Base-by-base conservation (phyloP, 352 stramenopile genomes). In the Phytophthora chlamydospora region DNA sequence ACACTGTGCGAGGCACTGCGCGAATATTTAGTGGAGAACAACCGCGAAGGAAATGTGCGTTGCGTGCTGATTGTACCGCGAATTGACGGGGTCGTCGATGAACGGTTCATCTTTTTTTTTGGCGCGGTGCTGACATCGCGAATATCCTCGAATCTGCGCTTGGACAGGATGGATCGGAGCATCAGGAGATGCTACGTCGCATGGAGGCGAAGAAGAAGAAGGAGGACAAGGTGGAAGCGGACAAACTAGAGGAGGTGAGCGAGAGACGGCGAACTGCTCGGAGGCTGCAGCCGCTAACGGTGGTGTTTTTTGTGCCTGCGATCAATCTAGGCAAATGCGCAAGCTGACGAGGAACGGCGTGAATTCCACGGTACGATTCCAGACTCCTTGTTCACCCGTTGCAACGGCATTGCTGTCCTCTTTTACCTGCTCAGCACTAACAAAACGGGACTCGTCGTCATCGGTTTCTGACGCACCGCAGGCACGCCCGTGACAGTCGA, bases 1-100 rank as follows among this genome's bases (percentile, higher is more conserved):
- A 93, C 83, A 45, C 50, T 96, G 32, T 89, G 80, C 55, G 87
- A 96, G 70, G 85, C 84, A 1, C 68, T 93, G 39, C 80, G 85
- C 32, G 87, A 94, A 71, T 96, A 93, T 70, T 75, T 96, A 58
- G 70, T 96, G 36, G 85, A 96, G 62, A 91, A 96, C 76, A 96
- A 96, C 69, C 76, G 83, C 34, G 75, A 91, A 61, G 87, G 83
- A 67, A 90, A 94, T 48, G 84, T 91, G 69, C 47, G 78, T 48
- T 76, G 24, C 16, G 4, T n/a, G n/a, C 9, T 17, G 11, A 13
- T 50, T 29, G 33, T 11, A 29, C 24, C 24, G 24, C 24, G 24
- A 11, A 36, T 45, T 34, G 19, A 34, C 38, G 16, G 11, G 10
- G 12, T 21, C 12, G 13, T 17, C 6, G 24, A 38, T 16, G 14